Evolutionary conservation across 176 grass and related monocot species (phyloP).

Genomic region (Musa acuminata): DNA sequence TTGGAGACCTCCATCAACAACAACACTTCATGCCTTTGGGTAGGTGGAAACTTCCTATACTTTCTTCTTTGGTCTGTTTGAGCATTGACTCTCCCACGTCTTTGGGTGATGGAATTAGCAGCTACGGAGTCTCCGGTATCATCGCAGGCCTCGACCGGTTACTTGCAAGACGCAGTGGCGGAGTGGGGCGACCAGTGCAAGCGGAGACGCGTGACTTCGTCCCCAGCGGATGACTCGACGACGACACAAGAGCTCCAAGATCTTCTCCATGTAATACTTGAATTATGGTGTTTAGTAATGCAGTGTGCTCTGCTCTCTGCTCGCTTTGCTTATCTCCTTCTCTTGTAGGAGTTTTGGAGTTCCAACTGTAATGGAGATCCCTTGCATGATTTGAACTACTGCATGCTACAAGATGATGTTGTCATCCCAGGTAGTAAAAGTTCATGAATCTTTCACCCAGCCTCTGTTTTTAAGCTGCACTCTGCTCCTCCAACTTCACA

Average conservation of each 20-base stretch:
- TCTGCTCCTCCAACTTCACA: too few species aligned
- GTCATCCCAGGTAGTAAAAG: constrained; percentile 45
- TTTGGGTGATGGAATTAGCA: constrained; percentile 10
- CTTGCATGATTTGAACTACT: constrained; percentile 29
- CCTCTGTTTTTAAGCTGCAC: too few species aligned
- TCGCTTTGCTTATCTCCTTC: constrained; percentile 21
- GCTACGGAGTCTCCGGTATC: constrained; percentile 44
- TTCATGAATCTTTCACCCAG: background rate
- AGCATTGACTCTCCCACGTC: constrained; percentile 1
- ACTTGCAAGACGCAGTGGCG: constrained; percentile 45
- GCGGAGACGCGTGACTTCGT: constrained; percentile 26
- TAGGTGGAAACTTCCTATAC: background rate
- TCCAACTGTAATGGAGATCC: constrained; percentile 24
- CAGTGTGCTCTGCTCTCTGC: constrained; percentile 9
- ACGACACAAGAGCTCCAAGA: constrained; percentile 33
- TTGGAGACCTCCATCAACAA: background rate
- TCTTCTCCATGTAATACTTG: constrained; percentile 45
- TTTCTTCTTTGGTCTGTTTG: background rate
- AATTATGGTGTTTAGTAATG: background rate
- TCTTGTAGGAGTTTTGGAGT: constrained; percentile 59
- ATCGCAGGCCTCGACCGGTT: constrained; percentile 48
- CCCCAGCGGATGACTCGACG: constrained; percentile 15
- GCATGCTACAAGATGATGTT: constrained; percentile 27
- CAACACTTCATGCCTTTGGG: background rate
- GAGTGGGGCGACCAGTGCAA: constrained; percentile 38